A percentile compares a stretch with the other conserved stretches of the same genome.
phyloP scores from a whole-genome alignment of 805 yeast genomes.

The Kodamaea jinghongensis region DNA sequence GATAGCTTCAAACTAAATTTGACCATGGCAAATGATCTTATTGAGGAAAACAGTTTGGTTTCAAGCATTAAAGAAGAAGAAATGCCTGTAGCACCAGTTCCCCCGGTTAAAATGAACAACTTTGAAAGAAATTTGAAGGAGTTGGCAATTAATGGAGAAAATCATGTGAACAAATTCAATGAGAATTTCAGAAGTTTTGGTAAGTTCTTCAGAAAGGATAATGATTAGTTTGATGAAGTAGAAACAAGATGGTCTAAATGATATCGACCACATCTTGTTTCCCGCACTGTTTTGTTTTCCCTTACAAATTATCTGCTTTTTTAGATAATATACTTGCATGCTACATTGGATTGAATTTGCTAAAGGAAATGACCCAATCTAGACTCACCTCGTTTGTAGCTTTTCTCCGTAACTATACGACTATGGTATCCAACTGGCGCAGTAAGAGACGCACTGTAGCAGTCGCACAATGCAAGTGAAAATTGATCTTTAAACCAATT shows the following conservation, averaged over 20 bases:
- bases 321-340: too few relatives aligned
- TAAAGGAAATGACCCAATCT: too few relatives aligned
- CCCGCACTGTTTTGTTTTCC: too few relatives aligned
- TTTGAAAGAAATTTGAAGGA: slow-evolving; percentile 45
- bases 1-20: slow-evolving; percentile 39
- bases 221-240: too few relatives aligned
- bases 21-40: slow-evolving; percentile 23
- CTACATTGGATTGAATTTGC: too few relatives aligned
- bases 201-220: slow-evolving; percentile 43
- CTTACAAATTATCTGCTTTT: too few relatives aligned
- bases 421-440: too few relatives aligned
- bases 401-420: too few relatives aligned
- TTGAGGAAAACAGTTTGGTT: slow-evolving; percentile 29
- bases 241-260: too few relatives aligned
- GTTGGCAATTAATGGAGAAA: slow-evolving; percentile 52
- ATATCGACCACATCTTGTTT: too few relatives aligned
- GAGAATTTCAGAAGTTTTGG: slow-evolving; percentile 67
- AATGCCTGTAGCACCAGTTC: slow-evolving; percentile 23
- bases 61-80: slow-evolving; percentile 29
- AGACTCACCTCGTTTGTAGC: too few relatives aligned
- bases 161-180: slow-evolving; percentile 59
- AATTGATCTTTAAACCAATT: not conserved
- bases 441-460: too few relatives aligned
- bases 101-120: slow-evolving; percentile 35
- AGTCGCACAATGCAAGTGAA: not conserved